These are phyloP conservation scores for Pistacia atlantica DNA, from an alignment of 345 rosid genomes.

Conservation along the genomic window DNA sequence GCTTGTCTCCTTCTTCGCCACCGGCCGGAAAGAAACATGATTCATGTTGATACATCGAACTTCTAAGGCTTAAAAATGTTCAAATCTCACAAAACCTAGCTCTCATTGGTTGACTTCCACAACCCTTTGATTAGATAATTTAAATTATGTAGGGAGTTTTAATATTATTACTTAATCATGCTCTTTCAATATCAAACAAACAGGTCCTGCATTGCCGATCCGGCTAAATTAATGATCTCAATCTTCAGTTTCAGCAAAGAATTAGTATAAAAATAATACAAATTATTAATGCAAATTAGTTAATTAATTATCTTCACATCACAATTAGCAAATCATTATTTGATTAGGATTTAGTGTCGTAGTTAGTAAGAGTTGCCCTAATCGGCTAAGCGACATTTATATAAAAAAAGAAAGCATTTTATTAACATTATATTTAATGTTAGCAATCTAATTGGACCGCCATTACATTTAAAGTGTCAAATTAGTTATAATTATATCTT, in stretches of 20 bases:
- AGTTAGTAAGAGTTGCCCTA: not conserved
- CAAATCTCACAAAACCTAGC: not conserved
- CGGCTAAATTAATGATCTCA: not conserved
- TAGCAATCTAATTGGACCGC: not conserved
- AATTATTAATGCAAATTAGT: too few species aligned
- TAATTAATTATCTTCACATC: not conserved
- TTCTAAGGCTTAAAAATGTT: too few species aligned
- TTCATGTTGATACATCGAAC: not conserved
- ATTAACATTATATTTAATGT: not conserved
- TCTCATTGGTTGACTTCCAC: not conserved
- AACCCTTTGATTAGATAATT: not conserved
- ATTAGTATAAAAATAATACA: not conserved
- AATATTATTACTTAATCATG: too few species aligned
- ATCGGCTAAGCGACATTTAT: not conserved
- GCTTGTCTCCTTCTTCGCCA: conserved; percentile 18
- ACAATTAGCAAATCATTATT: not conserved
- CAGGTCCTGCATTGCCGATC: too few species aligned
- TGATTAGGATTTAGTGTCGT: not conserved
- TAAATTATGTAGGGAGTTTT: not conserved
- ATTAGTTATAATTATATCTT: not conserved
- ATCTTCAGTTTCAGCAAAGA: not conserved
- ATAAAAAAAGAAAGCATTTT: not conserved
- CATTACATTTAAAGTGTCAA: not conserved
- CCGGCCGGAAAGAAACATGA: not conserved
- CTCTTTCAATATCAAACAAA: too few species aligned